phyloP scores from a whole-genome alignment of 1,284 basidiomycete species.

The Kwoniella shivajii region DNA sequence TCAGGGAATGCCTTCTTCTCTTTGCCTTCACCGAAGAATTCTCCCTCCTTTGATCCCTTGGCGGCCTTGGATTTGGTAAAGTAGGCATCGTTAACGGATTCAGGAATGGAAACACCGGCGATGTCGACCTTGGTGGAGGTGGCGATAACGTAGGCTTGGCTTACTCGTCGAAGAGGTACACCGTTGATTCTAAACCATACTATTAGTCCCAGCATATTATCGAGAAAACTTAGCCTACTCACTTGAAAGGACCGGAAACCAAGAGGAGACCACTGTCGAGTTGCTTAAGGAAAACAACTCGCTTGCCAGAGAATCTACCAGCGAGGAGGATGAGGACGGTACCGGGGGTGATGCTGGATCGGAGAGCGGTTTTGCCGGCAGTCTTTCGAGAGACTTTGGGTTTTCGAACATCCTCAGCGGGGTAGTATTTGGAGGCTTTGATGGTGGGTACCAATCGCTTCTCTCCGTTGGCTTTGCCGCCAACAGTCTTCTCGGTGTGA shows the following conservation, averaged over 20 bases:
- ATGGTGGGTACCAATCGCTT: slow-evolving; percentile 77
- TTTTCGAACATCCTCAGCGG: slow-evolving; percentile 87
- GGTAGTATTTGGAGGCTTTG: slow-evolving; percentile 95
- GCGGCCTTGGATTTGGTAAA: slow-evolving; percentile 81
- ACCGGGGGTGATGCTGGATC: slow-evolving; percentile 88
- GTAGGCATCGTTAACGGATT: slow-evolving; percentile 93
- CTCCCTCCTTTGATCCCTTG: slow-evolving; percentile 81
- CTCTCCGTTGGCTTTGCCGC: slow-evolving; percentile 88
- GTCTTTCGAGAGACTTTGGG: slow-evolving; percentile 92
- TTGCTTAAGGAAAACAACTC: slow-evolving; percentile 98
- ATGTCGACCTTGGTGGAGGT: slow-evolving; percentile 96
- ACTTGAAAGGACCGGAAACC: slow-evolving; percentile 96
- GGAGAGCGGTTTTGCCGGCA: slow-evolving; percentile 69
- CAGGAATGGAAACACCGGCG: slow-evolving; percentile 68
- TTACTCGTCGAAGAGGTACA: slow-evolving; percentile 95
- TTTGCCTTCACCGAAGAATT: slow-evolving; percentile 94
- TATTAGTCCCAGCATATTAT: background rate
- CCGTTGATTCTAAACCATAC: slow-evolving; percentile 69
- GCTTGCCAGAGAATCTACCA: slow-evolving; percentile 97
- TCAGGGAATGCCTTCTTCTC: slow-evolving; percentile 92
- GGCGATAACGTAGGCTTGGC: slow-evolving; percentile 99
- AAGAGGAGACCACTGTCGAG: slow-evolving; percentile 88
- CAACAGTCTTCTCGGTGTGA: slow-evolving; percentile 77
- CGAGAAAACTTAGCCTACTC: slow-evolving; percentile 16
- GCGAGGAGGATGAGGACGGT: slow-evolving; percentile 96